These are phyloP conservation scores for Rhodotorula taiwanensis DNA, from an alignment of 768 basidiomycete species.

Conservation along the genomic window DNA sequence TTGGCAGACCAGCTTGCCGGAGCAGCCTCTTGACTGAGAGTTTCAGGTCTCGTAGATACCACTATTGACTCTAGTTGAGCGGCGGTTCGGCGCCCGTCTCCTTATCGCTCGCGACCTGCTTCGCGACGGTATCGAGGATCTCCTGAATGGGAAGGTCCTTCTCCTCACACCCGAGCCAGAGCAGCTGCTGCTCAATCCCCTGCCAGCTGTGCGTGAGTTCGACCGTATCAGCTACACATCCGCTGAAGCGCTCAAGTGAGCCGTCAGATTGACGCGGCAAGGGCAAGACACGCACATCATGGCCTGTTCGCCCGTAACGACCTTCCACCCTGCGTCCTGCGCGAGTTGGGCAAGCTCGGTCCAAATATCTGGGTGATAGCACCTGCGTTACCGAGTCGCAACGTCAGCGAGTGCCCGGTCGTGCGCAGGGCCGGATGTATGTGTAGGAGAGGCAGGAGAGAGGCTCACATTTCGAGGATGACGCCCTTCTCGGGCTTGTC, in stretches of 20 bases:
- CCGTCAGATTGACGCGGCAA: neutral
- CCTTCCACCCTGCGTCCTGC: slow-evolving; percentile 35
- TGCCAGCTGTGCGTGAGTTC: slow-evolving; percentile 17
- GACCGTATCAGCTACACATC: neutral
- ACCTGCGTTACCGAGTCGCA: neutral
- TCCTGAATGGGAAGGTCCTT: slow-evolving; percentile 35
- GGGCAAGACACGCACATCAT: slow-evolving; percentile 30
- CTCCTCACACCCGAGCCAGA: slow-evolving; percentile 37
- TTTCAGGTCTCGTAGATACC: no score
- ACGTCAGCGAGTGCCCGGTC: neutral
- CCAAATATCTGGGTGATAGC: slow-evolving; percentile 37
- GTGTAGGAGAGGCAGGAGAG: neutral
- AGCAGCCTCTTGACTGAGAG: no score
- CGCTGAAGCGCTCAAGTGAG: no score
- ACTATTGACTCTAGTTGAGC: no score
- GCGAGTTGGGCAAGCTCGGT: slow-evolving; percentile 29
- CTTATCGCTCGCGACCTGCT: slow-evolving; percentile 38
- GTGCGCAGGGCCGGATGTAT: neutral
- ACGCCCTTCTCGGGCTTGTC: slow-evolving; percentile 39
- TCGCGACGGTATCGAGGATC: slow-evolving; percentile 34
- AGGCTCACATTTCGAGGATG: slow-evolving; percentile 37
- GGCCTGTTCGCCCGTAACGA: slow-evolving; percentile 37
- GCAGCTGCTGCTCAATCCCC: slow-evolving; percentile 40
- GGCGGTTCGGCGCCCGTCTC: slow-evolving; percentile 33
- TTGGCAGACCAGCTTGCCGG: no score